Percentiles rank a stretch among this genome's conserved stretches.
Conservation (phyloP, 1,139 yeast genomes). For the Scheffersomyces insectosa region DNA sequence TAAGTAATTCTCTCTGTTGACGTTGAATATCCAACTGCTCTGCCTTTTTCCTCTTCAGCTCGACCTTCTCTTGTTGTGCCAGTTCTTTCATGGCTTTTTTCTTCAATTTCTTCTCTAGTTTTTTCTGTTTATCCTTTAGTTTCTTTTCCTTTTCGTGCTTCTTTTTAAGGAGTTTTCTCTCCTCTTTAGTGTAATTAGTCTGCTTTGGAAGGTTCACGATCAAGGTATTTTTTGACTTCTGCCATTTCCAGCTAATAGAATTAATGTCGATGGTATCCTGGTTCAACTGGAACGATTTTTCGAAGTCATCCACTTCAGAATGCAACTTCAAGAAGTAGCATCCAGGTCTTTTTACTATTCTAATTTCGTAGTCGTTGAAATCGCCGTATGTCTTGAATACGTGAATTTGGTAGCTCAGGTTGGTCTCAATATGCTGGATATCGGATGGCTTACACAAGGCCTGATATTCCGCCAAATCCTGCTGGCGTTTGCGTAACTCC, state of each 20-base stretch:
- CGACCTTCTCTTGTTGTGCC: neutral
- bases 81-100: conserved; percentile 1
- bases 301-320: neutral
- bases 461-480: too few relatives aligned
- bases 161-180: neutral
- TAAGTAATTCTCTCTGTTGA: too few relatives aligned
- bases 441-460: neutral
- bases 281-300: neutral
- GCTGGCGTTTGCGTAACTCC: too few relatives aligned
- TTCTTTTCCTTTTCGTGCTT: conserved; percentile 1
- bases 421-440: conserved; percentile 66
- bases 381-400: neutral
- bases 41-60: neutral
- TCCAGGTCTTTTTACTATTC: neutral
- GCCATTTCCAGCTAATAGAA: neutral
- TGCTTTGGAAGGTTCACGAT: neutral
- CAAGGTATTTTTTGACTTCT: neutral
- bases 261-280: neutral
- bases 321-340: neutral
- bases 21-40: too few relatives aligned
- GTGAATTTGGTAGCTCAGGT: conserved; percentile 73
- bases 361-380: neutral
- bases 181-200: neutral
- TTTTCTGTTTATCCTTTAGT: conserved; percentile 4
- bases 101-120: conserved; percentile 5